A percentile compares a stretch with the other conserved stretches of the same genome.
phyloP scores from a whole-genome alignment of 176 grass and related monocot species.

The Oryza brachyantha region DNA sequence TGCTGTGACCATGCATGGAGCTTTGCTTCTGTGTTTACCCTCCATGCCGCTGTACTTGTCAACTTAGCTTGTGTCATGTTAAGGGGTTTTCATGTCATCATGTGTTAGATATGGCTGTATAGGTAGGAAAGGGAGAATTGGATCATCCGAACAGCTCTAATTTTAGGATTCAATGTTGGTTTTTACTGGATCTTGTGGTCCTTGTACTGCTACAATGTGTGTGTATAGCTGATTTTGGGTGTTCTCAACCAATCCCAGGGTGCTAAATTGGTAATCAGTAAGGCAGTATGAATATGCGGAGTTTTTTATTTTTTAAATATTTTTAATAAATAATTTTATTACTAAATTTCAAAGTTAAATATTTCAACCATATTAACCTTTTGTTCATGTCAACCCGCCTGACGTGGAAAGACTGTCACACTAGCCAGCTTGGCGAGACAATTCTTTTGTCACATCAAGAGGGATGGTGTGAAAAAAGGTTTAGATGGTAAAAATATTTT shows the following conservation, averaged over 20 bases:
- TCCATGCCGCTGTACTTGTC: constrained; percentile 13
- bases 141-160: not conserved
- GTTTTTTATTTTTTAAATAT: no score
- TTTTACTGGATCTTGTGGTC: not conserved
- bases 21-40: constrained; percentile 5
- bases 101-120: constrained; percentile 25
- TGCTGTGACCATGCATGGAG: not conserved
- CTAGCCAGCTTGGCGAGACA: no score
- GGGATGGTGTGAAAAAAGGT: no score
- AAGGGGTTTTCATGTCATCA: not conserved
- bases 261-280: not conserved
- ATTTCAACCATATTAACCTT: no score
- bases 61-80: constrained; percentile 15
- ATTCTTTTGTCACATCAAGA: no score
- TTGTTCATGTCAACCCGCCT: no score
- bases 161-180: constrained; percentile 25
- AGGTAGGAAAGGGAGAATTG: constrained; percentile 17
- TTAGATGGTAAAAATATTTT: no score
- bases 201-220: not conserved
- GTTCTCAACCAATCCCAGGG: not conserved
- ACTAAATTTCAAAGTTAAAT: no score
- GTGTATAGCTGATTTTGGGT: not conserved
- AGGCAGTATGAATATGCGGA: not conserved
- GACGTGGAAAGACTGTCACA: no score
- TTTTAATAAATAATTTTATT: no score